A percentile compares a stretch with the other conserved stretches of the same genome.
Conservation (phyloP, 169 alveolate species). For the Eimeria necatrix region DNA sequence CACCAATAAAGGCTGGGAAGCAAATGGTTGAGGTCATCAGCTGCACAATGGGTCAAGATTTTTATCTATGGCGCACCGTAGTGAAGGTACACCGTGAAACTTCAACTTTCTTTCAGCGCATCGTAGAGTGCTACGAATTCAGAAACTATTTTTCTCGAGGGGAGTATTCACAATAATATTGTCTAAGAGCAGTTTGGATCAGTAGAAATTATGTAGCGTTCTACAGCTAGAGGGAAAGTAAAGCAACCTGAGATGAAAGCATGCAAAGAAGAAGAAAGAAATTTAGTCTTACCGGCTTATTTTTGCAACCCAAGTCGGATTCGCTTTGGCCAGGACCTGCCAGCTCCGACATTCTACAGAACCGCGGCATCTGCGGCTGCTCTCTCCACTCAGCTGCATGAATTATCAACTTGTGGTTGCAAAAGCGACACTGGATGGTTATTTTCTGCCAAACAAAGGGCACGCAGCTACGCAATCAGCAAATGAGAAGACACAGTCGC, state of each 20-base stretch:
- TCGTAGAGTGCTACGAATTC: too few species aligned
- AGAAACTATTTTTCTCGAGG: too few species aligned
- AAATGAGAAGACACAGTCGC: not conserved
- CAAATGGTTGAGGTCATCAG: not conserved
- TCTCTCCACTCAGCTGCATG: slow-evolving; percentile 82
- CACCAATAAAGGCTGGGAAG: too few species aligned
- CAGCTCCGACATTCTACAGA: slow-evolving; percentile 76
- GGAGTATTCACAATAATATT: too few species aligned
- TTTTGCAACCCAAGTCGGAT: slow-evolving; percentile 77
- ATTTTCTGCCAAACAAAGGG: slow-evolving; percentile 35
- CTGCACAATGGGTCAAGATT: not conserved
- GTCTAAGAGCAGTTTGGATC: too few species aligned
- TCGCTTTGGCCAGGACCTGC: slow-evolving; percentile 59
- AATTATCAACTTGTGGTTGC: slow-evolving; percentile 80
- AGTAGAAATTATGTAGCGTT: too few species aligned
- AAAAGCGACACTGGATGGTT: slow-evolving; percentile 80
- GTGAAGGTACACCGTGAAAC: too few species aligned
- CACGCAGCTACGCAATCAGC: too few species aligned
- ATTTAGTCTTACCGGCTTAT: slow-evolving; percentile 59
- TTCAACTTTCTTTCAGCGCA: too few species aligned
- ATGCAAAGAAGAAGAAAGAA: too few species aligned
- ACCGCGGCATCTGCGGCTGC: slow-evolving; percentile 79
- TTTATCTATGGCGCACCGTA: too few species aligned
- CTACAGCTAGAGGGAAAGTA: too few species aligned
- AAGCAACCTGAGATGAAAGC: not conserved